phyloP scores from a whole-genome alignment of 164 flowering plant species.

The Platanus orientalis region DNA sequence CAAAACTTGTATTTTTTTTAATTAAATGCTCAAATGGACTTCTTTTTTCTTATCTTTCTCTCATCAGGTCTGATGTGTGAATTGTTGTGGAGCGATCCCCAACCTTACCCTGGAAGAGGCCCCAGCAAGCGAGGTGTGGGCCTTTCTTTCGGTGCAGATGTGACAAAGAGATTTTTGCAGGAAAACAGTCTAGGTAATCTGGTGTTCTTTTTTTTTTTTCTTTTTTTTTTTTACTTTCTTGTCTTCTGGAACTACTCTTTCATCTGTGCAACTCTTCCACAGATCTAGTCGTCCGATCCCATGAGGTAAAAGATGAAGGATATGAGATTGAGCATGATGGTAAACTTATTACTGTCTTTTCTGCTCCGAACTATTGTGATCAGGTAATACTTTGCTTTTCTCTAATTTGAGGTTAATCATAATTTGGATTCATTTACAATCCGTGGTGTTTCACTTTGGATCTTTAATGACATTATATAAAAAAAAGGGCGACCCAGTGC shows the following conservation, averaged over 20 bases:
- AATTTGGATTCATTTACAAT: no score
- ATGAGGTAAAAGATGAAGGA: slow-evolving; percentile 98
- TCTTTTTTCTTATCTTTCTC: not conserved
- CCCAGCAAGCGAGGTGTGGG: slow-evolving; percentile 99
- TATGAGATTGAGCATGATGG: slow-evolving; percentile 97
- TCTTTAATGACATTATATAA: no score
- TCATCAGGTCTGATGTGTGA: slow-evolving; percentile 94
- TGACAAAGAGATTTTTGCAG: slow-evolving; percentile 80
- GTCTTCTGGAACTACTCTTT: slow-evolving; percentile 1
- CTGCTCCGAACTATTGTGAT: slow-evolving; percentile 99
- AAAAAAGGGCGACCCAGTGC: no score
- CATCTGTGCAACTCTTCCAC: slow-evolving; percentile 14
- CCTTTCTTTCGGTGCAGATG: slow-evolving; percentile 92
- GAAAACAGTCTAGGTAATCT: slow-evolving; percentile 79
- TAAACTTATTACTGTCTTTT: slow-evolving; percentile 92
- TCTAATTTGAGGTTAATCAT: no score
- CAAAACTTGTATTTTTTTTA: no score
- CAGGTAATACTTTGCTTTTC: slow-evolving; percentile 54
- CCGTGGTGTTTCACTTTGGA: no score
- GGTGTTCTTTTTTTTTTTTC: not conserved
- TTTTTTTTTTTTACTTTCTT: not conserved
- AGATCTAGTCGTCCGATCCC: slow-evolving; percentile 91
- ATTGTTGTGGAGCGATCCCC: slow-evolving; percentile 99
- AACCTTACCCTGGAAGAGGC: slow-evolving; percentile 86
- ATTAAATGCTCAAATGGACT: no score